Percentiles rank a stretch among this genome's conserved stretches.
phyloP scores from a whole-genome alignment of 805 yeast species.

The Grigorovia jiainica region DNA sequence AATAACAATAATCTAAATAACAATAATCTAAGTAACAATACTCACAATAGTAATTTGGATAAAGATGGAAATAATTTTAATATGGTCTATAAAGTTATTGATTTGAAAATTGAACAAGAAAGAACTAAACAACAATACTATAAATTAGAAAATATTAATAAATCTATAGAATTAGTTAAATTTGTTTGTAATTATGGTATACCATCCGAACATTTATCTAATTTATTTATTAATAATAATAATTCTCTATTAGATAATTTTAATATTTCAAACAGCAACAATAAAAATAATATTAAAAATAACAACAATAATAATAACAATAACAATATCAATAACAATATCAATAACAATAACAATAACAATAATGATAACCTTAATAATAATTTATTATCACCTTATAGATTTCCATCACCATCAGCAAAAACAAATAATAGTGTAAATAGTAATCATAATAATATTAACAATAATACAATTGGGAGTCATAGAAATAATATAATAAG shows the following conservation, averaged over 20 bases:
- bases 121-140: slow-evolving; percentile 73
- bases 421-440: background rate
- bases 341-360: background rate
- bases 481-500: slow-evolving; percentile 1
- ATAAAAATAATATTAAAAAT: background rate
- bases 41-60: too few species aligned
- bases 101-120: slow-evolving; percentile 63
- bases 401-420: slow-evolving; percentile 4
- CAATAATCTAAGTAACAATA: too few species aligned
- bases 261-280: background rate
- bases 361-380: background rate
- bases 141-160: slow-evolving; percentile 50
- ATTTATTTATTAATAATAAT: slow-evolving; percentile 33
- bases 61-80: slow-evolving; percentile 30
- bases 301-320: background rate
- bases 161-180: slow-evolving; percentile 52
- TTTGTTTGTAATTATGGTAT: slow-evolving; percentile 51
- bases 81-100: slow-evolving; percentile 49
- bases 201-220: slow-evolving; percentile 56
- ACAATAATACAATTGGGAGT: background rate
- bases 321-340: background rate
- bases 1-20: background rate
- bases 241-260: background rate
- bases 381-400: slow-evolving; percentile 1
- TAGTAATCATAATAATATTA: slow-evolving; percentile 9